Evolutionary conservation across 2,329 filamentous ascomycete genomes (phyloP), one percentile per base, ranked within the genome.

Genomic region (Fusarium transvaalense): DNA sequence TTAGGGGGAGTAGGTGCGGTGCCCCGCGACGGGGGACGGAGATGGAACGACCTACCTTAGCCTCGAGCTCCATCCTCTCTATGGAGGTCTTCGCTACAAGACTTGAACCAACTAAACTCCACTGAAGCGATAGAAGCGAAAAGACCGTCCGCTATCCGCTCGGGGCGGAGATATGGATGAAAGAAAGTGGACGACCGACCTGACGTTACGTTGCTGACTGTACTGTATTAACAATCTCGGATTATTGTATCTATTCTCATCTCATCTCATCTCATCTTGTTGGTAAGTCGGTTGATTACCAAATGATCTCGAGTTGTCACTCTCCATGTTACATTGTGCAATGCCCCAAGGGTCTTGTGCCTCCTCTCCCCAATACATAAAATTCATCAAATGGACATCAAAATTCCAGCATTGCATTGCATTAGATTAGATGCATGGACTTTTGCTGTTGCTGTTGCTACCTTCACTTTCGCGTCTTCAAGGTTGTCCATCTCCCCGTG

Each of bases 401-500:
- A 41, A 64, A 37, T 29, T 41, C 47, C 29, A 41, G 31, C 5
- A 6, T 14, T 25, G 23, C 23, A 25, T 25, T 25, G 6, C 6
- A 6, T n/a, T n/a, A n/a, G n/a, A n/a, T n/a, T 9, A 27, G 27
- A 32, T 37, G 31, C 37, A 62, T 61, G 47, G 41, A n/a, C 21
- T 21, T 29, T 37, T 32, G 19, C 27, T 35, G 15, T 37, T 32
- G 19, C 27, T 35, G 15, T 17, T 35, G 17, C 15, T 35, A 34
- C 14, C 34, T 37, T 25, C 54, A 62, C 42, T 57, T 56, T 64
- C 41, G 39, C 52, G 45, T 23, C 17, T 23, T 50, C 29, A 58
- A 46, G 27, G 59, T 38, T 64, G 34, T 29, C 21, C 41, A 13
- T 64, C 57, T 64, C 61, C 61, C 61, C 61, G 53, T 60, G 45